A percentile compares a stretch with the other conserved stretches of the same genome.
Conservation (phyloP, 176 grass and related monocot genomes). For the Avena insularis region DNA sequence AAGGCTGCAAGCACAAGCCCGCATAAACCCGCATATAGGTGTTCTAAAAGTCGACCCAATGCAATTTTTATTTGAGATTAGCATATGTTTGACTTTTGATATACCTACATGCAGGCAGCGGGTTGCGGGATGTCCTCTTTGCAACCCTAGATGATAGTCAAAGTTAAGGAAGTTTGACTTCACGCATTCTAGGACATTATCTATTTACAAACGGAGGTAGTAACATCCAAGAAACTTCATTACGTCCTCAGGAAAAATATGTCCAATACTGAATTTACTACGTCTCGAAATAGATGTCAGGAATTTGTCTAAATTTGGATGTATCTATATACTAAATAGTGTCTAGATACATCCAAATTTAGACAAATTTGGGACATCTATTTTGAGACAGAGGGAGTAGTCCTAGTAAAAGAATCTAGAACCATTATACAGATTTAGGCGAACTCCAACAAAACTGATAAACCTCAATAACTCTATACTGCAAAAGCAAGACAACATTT, state of each 20-base stretch:
- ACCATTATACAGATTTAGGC: constrained; percentile 7
- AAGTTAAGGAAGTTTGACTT: background rate
- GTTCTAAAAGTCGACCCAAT: too few species aligned
- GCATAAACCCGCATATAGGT: too few species aligned
- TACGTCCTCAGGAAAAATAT: background rate
- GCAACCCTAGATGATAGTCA: background rate
- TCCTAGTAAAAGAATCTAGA: constrained; percentile 8
- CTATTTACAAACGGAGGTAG: background rate
- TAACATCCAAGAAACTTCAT: constrained; percentile 12
- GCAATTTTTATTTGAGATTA: too few species aligned
- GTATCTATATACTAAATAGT: too few species aligned
- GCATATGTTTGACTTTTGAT: too few species aligned
- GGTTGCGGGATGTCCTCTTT: too few species aligned
- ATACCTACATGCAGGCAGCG: too few species aligned
- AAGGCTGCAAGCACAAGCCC: too few species aligned
- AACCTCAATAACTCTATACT: constrained; percentile 18
- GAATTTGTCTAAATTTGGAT: too few species aligned
- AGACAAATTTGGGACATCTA: too few species aligned
- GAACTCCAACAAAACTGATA: background rate
- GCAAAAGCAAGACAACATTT: constrained; percentile 3
- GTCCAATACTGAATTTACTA: background rate
- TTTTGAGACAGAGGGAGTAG: background rate
- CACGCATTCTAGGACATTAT: background rate
- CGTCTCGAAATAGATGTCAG: too few species aligned
- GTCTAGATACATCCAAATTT: too few species aligned